phyloP scores from a whole-genome alignment of 805 yeast genomes.

The Jamesozyma lodderae region DNA sequence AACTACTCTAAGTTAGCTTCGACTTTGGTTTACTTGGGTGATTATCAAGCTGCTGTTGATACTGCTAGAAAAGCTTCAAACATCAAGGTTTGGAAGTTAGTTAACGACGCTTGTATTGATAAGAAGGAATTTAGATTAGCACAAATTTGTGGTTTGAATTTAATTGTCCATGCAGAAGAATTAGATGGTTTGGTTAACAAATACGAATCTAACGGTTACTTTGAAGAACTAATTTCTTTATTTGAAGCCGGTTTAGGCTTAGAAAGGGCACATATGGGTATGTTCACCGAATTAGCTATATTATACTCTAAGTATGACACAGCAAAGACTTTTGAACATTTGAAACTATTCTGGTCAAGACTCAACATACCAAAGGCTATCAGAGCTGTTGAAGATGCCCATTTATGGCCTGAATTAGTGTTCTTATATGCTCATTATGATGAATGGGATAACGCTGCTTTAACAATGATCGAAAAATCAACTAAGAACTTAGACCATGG shows the following conservation, averaged over 20 bases:
- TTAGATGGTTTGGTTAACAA: slow-evolving; percentile 77
- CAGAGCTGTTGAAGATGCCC: slow-evolving; percentile 86
- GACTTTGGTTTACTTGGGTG: slow-evolving; percentile 85
- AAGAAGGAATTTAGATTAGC: slow-evolving; percentile 93
- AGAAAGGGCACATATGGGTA: slow-evolving; percentile 99
- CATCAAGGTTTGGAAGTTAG: slow-evolving; percentile 93
- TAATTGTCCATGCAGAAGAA: slow-evolving; percentile 96
- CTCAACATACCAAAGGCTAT: slow-evolving; percentile 95
- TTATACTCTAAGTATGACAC: slow-evolving; percentile 88
- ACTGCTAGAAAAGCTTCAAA: slow-evolving; percentile 97
- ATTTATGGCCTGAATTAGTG: slow-evolving; percentile 91
- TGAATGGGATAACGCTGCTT: slow-evolving; percentile 98
- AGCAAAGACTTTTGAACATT: slow-evolving; percentile 86
- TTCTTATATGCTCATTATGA: slow-evolving; percentile 97
- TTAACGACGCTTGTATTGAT: slow-evolving; percentile 91
- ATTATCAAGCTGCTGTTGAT: slow-evolving; percentile 94
- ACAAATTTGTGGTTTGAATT: slow-evolving; percentile 95
- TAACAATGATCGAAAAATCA: slow-evolving; percentile 91
- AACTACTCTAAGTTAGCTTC: slow-evolving; percentile 95
- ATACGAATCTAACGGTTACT: slow-evolving; percentile 85
- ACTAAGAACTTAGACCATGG: slow-evolving; percentile 89
- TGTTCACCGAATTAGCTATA: slow-evolving; percentile 93
- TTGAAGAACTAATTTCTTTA: slow-evolving; percentile 81
- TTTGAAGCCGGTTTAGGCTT: slow-evolving; percentile 93
- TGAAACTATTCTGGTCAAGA: slow-evolving; percentile 96